These are phyloP conservation scores for Arbutus unedo DNA, from an alignment of 148 eudicot species.

Conservation along the genomic window DNA sequence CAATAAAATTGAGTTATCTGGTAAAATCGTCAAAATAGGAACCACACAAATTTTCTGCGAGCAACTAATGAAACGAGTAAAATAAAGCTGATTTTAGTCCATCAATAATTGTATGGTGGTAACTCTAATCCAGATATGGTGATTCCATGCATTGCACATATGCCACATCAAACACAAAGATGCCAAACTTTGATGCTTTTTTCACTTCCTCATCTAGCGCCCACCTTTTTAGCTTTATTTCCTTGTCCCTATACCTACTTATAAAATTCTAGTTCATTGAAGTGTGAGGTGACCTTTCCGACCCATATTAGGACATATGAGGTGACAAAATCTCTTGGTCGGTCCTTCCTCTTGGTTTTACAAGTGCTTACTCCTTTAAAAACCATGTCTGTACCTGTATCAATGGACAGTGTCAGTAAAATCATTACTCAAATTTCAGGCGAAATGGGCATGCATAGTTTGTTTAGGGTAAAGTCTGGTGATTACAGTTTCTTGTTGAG, in stretches of 20 bases:
- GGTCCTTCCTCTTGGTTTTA: background rate
- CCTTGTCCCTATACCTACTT: background rate
- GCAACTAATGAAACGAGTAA: background rate
- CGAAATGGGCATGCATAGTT: background rate
- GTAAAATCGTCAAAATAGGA: background rate
- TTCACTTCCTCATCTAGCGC: background rate
- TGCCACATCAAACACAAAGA: background rate
- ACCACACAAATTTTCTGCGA: background rate
- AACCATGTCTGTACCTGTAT: background rate
- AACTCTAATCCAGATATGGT: background rate
- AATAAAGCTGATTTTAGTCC: background rate
- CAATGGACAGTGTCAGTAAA: background rate
- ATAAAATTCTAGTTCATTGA: background rate
- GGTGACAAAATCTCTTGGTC: background rate
- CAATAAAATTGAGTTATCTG: background rate
- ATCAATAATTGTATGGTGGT: background rate
- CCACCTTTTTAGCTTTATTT: conserved; percentile 1
- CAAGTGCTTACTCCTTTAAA: background rate
- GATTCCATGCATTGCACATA: background rate
- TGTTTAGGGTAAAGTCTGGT: background rate
- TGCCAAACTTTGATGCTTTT: background rate
- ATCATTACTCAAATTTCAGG: background rate
- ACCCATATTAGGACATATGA: background rate
- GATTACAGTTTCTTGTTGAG: background rate
- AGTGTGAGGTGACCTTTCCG: background rate